Evolutionary conservation across 2,329 filamentous ascomycete species (phyloP).

Genomic region (Aphanocladium album): DNA sequence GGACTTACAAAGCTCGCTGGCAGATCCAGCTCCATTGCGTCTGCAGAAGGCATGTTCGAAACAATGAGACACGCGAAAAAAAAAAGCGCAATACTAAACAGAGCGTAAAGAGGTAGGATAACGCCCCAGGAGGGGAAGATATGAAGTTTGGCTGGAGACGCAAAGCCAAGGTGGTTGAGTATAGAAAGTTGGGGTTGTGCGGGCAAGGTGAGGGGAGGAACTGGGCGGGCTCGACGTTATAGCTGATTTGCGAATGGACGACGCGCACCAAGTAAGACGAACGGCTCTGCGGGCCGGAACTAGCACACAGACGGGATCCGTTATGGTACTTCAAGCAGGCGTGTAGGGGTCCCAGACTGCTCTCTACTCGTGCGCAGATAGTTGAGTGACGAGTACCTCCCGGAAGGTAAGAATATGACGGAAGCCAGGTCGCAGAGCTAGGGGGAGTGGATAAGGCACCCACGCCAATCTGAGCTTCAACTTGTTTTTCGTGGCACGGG

Average conservation of each 20-base stretch:
- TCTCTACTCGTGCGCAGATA: neutral
- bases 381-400: neutral
- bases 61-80: neutral
- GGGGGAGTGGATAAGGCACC: neutral
- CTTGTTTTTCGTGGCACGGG: neutral
- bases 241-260: neutral
- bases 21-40: neutral
- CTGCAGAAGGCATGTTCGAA: neutral
- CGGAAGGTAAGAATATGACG: neutral
- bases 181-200: neutral
- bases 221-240: neutral
- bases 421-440: neutral
- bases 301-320: neutral
- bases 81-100: neutral
- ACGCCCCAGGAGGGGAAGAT: neutral
- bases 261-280: neutral
- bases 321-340: conserved; percentile 1
- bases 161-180: neutral
- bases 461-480: neutral
- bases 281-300: neutral
- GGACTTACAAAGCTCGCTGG: conserved; percentile 2
- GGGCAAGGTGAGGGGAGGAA: neutral
- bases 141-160: neutral
- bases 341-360: neutral
- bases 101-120: neutral